Evolutionary conservation across 768 basidiomycete species (phyloP).

Genomic region (Phaeotremella fagi): DNA sequence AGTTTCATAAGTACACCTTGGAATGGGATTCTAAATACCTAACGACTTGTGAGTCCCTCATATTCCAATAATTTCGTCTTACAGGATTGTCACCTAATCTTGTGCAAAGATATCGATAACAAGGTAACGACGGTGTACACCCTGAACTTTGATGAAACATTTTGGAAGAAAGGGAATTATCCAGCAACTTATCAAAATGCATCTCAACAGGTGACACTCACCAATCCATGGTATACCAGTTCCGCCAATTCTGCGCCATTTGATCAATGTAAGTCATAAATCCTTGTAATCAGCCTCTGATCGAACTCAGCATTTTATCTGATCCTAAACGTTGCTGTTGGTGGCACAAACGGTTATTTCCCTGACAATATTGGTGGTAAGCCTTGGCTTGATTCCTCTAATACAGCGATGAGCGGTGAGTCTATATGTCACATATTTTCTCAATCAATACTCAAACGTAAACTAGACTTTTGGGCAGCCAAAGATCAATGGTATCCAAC

Average conservation of each 20-base stretch:
- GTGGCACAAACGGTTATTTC: constrained; percentile 81
- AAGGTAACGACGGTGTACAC: constrained; percentile 66
- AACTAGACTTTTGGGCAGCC: constrained; percentile 23
- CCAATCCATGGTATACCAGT: constrained; percentile 61
- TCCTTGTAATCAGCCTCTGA: not conserved
- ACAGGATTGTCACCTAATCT: not conserved
- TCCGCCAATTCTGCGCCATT: constrained; percentile 67
- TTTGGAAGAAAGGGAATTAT: constrained; percentile 69
- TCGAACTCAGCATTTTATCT: constrained; percentile 59
- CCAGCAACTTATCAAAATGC: constrained; percentile 54
- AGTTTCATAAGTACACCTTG: constrained; percentile 71
- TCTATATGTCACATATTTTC: not conserved
- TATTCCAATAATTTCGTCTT: not conserved
- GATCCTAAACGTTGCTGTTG: constrained; percentile 71
- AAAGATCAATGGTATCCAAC: constrained; percentile 21
- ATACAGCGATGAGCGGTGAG: constrained; percentile 7
- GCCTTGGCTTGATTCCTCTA: constrained; percentile 40
- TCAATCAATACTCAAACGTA: not conserved
- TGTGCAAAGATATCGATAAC: constrained; percentile 60
- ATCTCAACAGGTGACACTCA: constrained; percentile 7
- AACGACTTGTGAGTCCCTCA: constrained; percentile 49
- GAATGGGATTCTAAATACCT: constrained; percentile 78
- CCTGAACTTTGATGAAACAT: constrained; percentile 59
- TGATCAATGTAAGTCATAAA: constrained; percentile 59
- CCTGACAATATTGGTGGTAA: constrained; percentile 64